Evolutionary conservation across 2,329 filamentous ascomycete species (phyloP).

Genomic region (Eutypella sp.): DNA sequence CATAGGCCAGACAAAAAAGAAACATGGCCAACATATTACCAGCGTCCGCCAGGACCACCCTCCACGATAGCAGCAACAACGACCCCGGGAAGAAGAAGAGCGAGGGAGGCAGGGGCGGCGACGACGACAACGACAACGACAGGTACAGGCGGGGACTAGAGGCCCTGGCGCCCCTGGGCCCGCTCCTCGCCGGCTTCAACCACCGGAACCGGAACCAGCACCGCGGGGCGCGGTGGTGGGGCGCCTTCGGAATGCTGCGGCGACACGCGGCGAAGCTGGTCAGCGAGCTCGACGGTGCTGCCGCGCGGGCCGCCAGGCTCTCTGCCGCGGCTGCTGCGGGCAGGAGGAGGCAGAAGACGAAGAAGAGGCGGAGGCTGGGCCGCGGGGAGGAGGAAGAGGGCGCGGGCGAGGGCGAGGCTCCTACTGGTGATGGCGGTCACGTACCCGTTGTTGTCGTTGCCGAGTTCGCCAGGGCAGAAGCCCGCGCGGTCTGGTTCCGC

Average conservation of each 20-base stretch:
- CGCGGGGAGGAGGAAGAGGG: conserved; percentile 9
- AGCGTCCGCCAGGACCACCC: neutral
- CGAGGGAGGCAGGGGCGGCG: neutral
- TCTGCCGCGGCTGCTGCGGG: conserved; percentile 2
- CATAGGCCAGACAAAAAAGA: too few species aligned
- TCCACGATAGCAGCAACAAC: neutral
- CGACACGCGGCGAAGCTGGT: conserved; percentile 57
- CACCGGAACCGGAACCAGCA: conserved; percentile 93
- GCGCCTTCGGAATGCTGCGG: conserved; percentile 64
- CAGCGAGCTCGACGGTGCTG: conserved; percentile 26
- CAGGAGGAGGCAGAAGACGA: conserved; percentile 8
- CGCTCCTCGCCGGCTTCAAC: conserved; percentile 66
- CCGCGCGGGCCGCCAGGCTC: conserved; percentile 7
- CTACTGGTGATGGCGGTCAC: too few species aligned
- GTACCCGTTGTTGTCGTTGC: neutral
- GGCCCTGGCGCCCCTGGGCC: conserved; percentile 19
- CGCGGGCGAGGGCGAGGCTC: conserved; percentile 1
- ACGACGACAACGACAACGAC: neutral
- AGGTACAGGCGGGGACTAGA: conserved; percentile 18
- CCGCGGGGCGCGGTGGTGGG: conserved; percentile 74
- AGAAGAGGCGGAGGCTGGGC: conserved; percentile 36
- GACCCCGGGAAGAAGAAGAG: neutral
- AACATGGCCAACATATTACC: too few species aligned
- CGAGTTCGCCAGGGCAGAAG: conserved; percentile 8
- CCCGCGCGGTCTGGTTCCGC: conserved; percentile 34